These are phyloP conservation scores for Eucalyptus erythrocorys DNA, from an alignment of 345 rosid genomes.

Conservation along the genomic window DNA sequence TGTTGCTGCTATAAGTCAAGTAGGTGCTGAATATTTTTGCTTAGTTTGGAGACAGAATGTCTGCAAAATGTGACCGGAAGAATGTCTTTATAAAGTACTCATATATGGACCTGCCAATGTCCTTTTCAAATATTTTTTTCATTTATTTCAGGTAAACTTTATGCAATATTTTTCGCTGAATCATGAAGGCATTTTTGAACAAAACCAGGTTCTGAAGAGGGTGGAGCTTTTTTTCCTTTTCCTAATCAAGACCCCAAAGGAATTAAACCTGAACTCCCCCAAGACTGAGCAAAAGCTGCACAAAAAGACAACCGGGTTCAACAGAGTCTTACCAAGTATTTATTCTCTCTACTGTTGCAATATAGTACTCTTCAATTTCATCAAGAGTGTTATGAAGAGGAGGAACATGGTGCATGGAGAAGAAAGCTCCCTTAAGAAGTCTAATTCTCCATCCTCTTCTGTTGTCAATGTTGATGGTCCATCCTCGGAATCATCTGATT, in stretches of 20 bases:
- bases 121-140: background rate
- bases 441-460: background rate
- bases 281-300: constrained; percentile 22
- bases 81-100: background rate
- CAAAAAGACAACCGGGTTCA: constrained; percentile 14
- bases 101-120: background rate
- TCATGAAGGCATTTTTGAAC: constrained; percentile 12
- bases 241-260: constrained; percentile 16
- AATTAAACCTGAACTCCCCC: constrained; percentile 16
- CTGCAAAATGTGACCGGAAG: background rate
- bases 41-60: background rate
- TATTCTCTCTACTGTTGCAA: constrained; percentile 11
- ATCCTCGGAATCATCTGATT: background rate
- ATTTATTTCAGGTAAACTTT: background rate
- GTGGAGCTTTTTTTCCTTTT: constrained; percentile 13
- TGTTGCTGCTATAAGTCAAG: background rate
- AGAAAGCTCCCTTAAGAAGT: background rate
- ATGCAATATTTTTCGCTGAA: constrained; percentile 4
- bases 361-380: background rate
- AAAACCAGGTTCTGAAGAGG: constrained; percentile 7
- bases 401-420: background rate
- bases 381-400: background rate
- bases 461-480: background rate
- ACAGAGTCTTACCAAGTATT: constrained; percentile 18
- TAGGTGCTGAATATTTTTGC: background rate